Percentiles rank a stretch among this genome's conserved stretches.
Conservation (phyloP, 352 stramenopile species). For the Phytophthora cactorum region DNA sequence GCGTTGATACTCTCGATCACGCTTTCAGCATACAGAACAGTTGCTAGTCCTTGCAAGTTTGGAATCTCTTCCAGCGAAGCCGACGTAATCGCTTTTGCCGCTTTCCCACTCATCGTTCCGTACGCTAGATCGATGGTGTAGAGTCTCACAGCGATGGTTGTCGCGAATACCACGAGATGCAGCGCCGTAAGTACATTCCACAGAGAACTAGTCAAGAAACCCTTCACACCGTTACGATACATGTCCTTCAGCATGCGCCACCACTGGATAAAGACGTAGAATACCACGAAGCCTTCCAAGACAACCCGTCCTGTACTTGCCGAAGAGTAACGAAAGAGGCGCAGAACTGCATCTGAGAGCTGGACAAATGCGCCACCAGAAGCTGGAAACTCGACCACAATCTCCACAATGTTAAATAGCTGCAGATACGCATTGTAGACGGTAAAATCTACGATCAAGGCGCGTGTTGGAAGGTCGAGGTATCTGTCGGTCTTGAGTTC, state of each 20-base stretch:
- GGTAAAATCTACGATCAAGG: slow-evolving; percentile 67
- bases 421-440: slow-evolving; percentile 72
- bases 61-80: slow-evolving; percentile 41
- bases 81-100: slow-evolving; percentile 30
- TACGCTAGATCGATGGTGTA: slow-evolving; percentile 64
- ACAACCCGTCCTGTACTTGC: slow-evolving; percentile 42
- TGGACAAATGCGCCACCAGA: slow-evolving; percentile 58
- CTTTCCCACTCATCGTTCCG: slow-evolving; percentile 51
- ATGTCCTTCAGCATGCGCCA: slow-evolving; percentile 41
- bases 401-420: slow-evolving; percentile 67
- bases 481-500: slow-evolving; percentile 51
- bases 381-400: slow-evolving; percentile 69
- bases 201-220: slow-evolving; percentile 36
- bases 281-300: slow-evolving; percentile 59
- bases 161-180: slow-evolving; percentile 55
- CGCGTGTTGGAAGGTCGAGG: slow-evolving; percentile 66
- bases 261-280: slow-evolving; percentile 52
- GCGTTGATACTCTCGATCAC: slow-evolving; percentile 56
- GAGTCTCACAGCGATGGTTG: slow-evolving; percentile 58
- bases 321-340: slow-evolving; percentile 63
- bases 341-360: slow-evolving; percentile 52
- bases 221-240: slow-evolving; percentile 35
- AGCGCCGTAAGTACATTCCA: slow-evolving; percentile 49
- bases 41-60: slow-evolving; percentile 47
- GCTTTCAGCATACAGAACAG: slow-evolving; percentile 46